Conservation (phyloP, 2,329 filamentous ascomycete genomes). For the Colletotrichum sp. region DNA sequence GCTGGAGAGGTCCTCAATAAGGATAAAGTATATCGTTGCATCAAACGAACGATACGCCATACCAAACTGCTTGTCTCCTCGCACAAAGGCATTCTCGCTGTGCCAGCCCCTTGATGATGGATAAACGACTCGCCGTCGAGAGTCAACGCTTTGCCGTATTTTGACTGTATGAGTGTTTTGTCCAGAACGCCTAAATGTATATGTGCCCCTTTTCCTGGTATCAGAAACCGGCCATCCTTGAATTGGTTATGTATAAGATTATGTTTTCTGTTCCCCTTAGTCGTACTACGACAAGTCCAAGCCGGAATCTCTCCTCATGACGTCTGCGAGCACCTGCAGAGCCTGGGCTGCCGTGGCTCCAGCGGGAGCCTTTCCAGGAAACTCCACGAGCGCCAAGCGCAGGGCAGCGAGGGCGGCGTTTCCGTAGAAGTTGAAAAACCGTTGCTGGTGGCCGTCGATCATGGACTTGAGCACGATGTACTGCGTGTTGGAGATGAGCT, state of each 20-base stretch:
- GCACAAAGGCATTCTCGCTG: not conserved
- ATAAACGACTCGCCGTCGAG: not conserved
- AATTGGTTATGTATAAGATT: conserved; percentile 17
- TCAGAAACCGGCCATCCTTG: not conserved
- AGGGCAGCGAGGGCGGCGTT: conserved; percentile 75
- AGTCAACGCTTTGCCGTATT: not conserved
- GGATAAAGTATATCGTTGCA: not conserved
- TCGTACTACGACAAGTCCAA: conserved; percentile 43
- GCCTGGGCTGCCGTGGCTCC: conserved; percentile 55
- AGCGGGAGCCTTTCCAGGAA: conserved; percentile 61
- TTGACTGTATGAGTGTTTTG: not conserved
- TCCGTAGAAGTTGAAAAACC: conserved; percentile 84
- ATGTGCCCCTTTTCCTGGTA: not conserved
- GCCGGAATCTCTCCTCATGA: conserved; percentile 56
- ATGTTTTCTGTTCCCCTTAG: not conserved
- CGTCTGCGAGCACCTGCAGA: conserved; percentile 57
- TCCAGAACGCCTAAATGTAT: conserved; percentile 7
- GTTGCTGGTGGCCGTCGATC: conserved; percentile 74
- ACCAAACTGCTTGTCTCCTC: not conserved
- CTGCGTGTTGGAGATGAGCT: conserved; percentile 75
- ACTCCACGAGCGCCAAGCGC: conserved; percentile 73
- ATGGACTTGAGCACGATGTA: conserved; percentile 73
- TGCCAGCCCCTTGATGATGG: not conserved
- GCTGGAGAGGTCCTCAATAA: not conserved
- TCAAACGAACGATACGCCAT: conserved; percentile 1